Conservation (phyloP, 176 grass and related monocot genomes). For the Olyra latifolia region DNA sequence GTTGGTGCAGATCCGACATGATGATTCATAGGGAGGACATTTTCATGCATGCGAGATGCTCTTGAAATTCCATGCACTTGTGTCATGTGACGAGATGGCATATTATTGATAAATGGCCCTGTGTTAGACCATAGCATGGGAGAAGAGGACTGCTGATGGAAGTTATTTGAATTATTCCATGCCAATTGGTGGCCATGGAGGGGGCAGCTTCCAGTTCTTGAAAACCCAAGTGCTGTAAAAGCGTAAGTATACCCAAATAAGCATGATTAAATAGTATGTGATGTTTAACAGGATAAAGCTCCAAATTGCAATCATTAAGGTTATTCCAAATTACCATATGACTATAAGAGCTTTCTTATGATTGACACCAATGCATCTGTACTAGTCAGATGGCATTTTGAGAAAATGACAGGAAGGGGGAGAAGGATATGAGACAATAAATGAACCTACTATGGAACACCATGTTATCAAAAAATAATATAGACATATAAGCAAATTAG, state of each 20-base stretch:
- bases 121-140: slow-evolving; percentile 61
- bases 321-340: slow-evolving; percentile 36
- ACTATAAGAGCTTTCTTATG: slow-evolving; percentile 49
- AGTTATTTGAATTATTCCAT: slow-evolving; percentile 60
- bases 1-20: slow-evolving; percentile 86
- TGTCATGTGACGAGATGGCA: slow-evolving; percentile 40
- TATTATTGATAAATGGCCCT: slow-evolving; percentile 48
- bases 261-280: slow-evolving; percentile 10
- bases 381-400: slow-evolving; percentile 56
- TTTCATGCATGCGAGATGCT: slow-evolving; percentile 51
- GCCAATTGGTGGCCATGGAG: slow-evolving; percentile 62
- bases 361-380: slow-evolving; percentile 43
- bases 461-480: neutral
- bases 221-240: slow-evolving; percentile 56
- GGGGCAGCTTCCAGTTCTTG: slow-evolving; percentile 69
- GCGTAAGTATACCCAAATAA: slow-evolving; percentile 26
- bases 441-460: slow-evolving; percentile 24
- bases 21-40: slow-evolving; percentile 42
- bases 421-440: neutral
- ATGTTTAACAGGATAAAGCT: slow-evolving; percentile 13
- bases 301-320: neutral
- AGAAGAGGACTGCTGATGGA: slow-evolving; percentile 42
- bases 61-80: slow-evolving; percentile 58
- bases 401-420: slow-evolving; percentile 2
- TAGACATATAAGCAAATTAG: slow-evolving; percentile 26